Conservation (phyloP, 495 filamentous ascomycete genomes). For the Neohortaea acidophila region DNA sequence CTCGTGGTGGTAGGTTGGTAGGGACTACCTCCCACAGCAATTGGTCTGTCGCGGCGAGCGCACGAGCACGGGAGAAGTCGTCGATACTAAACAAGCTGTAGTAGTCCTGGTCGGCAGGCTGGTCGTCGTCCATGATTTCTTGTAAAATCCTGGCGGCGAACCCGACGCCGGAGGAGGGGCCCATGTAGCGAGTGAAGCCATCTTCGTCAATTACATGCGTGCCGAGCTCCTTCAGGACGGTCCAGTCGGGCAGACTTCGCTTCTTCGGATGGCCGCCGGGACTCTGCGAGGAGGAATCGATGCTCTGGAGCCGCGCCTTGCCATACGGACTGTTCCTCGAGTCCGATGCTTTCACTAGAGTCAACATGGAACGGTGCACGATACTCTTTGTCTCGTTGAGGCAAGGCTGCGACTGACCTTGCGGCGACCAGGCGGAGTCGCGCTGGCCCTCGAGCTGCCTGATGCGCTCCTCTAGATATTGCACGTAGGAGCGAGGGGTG, state of each 20-base stretch:
- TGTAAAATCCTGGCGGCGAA: conserved; percentile 3
- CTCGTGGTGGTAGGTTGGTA: background rate
- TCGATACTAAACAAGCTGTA: conserved; percentile 1
- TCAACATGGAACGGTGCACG: too few species aligned
- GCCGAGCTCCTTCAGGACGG: conserved; percentile 1
- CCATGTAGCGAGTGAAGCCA: conserved; percentile 7
- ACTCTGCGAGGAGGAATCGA: background rate
- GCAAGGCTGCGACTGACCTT: background rate
- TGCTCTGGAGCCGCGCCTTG: too few species aligned
- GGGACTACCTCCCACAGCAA: background rate
- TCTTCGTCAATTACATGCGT: conserved; percentile 7
- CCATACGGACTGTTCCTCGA: too few species aligned
- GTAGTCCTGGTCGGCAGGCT: conserved; percentile 1
- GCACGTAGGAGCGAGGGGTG: conserved; percentile 3
- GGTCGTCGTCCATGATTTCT: conserved; percentile 3
- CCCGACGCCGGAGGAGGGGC: conserved; percentile 1
- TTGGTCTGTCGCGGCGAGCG: background rate
- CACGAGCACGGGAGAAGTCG: background rate
- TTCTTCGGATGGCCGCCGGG: background rate
- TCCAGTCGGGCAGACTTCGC: conserved; percentile 3
- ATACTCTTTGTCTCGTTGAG: too few species aligned
- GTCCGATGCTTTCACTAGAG: too few species aligned
- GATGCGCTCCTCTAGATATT: conserved; percentile 2
- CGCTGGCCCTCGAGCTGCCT: conserved; percentile 2
- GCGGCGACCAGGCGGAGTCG: background rate